Conservation (phyloP, 495 filamentous ascomycete species). For the Aspergillus cavernicola region DNA sequence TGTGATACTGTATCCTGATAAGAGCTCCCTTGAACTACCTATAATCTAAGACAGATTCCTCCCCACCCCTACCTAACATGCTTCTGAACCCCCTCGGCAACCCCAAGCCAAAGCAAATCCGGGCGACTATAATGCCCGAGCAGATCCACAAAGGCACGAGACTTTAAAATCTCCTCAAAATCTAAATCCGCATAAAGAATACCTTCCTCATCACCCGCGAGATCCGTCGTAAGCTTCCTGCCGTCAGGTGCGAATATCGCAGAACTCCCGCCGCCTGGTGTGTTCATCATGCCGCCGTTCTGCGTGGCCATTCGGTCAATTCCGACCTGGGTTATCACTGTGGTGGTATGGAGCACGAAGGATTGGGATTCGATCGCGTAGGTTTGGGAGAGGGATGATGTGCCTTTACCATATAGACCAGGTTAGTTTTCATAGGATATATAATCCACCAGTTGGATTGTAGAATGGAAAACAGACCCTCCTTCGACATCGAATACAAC, state of each 20-base stretch:
- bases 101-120: conserved; percentile 51
- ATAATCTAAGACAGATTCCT: no score
- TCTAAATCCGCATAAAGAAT: conserved; percentile 49
- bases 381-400: conserved; percentile 31
- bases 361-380: conserved; percentile 51
- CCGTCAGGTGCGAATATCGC: conserved; percentile 55
- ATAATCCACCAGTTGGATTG: no score
- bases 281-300: conserved; percentile 27
- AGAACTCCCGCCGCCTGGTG: conserved; percentile 45
- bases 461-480: conserved; percentile 22
- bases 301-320: conserved; percentile 38
- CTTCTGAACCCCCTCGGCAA: conserved; percentile 7
- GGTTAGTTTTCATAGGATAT: no score
- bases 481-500: conserved; percentile 34
- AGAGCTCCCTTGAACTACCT: no score
- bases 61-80: no score
- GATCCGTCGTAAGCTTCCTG: conserved; percentile 32
- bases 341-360: conserved; percentile 49
- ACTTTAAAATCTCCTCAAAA: conserved; percentile 31
- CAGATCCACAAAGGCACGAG: conserved; percentile 39
- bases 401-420: no score
- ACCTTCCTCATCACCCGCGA: conserved; percentile 34
- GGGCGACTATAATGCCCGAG: conserved; percentile 52
- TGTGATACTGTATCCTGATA: no score
- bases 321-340: conserved; percentile 38